phyloP scores from a whole-genome alignment of 306 rosid species.

The Crataegus laevigata region DNA sequence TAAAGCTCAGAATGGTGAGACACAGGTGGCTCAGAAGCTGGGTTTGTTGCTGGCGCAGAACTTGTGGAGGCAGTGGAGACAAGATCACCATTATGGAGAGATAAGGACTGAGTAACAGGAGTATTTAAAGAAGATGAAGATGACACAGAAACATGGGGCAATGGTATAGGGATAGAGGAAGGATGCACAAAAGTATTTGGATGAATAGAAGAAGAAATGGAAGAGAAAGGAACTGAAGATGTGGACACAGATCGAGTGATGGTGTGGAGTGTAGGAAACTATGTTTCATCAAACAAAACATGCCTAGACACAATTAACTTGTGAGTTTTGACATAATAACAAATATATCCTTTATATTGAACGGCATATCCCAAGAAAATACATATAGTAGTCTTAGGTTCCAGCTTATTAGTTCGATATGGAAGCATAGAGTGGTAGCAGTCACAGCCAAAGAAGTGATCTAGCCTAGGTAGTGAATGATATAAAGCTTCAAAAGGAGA shows the following conservation, averaged over 20 bases:
- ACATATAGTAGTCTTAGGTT: neutral
- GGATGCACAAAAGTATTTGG: too few species aligned
- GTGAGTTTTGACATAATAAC: neutral
- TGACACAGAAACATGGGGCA: too few species aligned
- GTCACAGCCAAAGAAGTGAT: neutral
- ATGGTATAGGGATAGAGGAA: too few species aligned
- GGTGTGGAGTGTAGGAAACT: fast-evolving
- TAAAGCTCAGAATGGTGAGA: too few species aligned
- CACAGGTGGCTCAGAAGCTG: too few species aligned
- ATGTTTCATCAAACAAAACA: too few species aligned
- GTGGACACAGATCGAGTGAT: fast-evolving
- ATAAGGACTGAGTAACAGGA: too few species aligned
- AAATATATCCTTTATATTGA: neutral
- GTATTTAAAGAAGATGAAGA: too few species aligned
- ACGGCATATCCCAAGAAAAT: neutral
- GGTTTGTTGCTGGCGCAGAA: fast-evolving
- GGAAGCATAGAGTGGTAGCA: neutral
- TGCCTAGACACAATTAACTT: neutral
- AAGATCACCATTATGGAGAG: too few species aligned
- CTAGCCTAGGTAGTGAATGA: neutral
- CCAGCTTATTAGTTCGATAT: neutral
- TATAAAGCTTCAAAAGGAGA: neutral
- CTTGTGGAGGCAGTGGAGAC: too few species aligned
- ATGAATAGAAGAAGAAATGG: fast-evolving
- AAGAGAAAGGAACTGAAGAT: too few species aligned